Evolutionary conservation across 768 basidiomycete species (phyloP).

Genomic region (Termitomyces sp.): DNA sequence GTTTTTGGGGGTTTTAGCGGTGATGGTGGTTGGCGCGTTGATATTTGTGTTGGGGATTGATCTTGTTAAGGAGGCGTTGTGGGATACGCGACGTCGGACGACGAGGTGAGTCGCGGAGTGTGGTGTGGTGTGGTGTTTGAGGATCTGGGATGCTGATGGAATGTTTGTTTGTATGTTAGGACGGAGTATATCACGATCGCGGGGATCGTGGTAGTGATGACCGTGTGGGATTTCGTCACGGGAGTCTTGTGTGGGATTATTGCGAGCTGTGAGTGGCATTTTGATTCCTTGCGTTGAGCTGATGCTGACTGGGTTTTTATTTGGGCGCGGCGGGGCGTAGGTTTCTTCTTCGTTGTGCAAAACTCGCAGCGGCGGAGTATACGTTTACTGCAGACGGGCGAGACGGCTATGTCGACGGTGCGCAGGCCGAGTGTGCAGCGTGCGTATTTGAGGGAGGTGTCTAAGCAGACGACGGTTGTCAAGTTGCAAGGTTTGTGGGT

Average conservation of each 20-base stretch:
- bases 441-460: slow-evolving; percentile 87
- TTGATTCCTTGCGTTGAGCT: neutral
- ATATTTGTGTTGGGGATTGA: slow-evolving; percentile 95
- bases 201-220: slow-evolving; percentile 90
- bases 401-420: slow-evolving; percentile 84
- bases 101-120: slow-evolving; percentile 47
- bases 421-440: slow-evolving; percentile 84
- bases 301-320: too few relatives aligned
- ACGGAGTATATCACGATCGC: slow-evolving; percentile 78
- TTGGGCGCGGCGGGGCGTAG: slow-evolving; percentile 33
- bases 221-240: slow-evolving; percentile 88
- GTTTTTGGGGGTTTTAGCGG: too few relatives aligned
- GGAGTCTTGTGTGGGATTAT: slow-evolving; percentile 92
- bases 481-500: slow-evolving; percentile 64
- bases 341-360: slow-evolving; percentile 95
- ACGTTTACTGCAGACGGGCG: slow-evolving; percentile 76
- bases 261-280: slow-evolving; percentile 64
- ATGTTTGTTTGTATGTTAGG: slow-evolving; percentile 23
- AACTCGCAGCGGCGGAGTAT: slow-evolving; percentile 85
- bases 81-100: slow-evolving; percentile 91
- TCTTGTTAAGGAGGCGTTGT: slow-evolving; percentile 90
- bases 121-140: neutral
- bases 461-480: slow-evolving; percentile 85
- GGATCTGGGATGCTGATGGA: slow-evolving; percentile 14
- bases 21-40: slow-evolving; percentile 86